These are phyloP conservation scores for Porcisia deanei DNA, from an alignment of 208 protist species.

Conservation along the genomic window DNA sequence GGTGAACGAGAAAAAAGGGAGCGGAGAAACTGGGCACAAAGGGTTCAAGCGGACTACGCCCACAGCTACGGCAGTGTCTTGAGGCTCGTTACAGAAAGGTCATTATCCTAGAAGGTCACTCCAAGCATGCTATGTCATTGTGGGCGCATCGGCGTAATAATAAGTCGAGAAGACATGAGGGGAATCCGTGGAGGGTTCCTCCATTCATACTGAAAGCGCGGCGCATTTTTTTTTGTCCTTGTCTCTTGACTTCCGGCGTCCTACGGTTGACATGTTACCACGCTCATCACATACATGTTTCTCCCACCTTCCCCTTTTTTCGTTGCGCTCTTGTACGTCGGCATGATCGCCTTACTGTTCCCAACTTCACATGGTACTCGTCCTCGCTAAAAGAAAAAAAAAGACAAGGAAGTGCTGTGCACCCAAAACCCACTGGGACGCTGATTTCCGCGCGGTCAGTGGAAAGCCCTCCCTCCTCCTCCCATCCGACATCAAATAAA, in stretches of 20 bases:
- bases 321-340: neutral
- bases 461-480: neutral
- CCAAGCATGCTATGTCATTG: neutral
- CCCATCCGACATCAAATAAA: neutral
- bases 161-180: neutral
- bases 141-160: no score
- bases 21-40: neutral
- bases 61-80: neutral
- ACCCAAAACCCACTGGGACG: neutral
- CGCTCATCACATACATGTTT: neutral
- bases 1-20: neutral
- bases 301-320: neutral
- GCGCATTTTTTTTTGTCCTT: neutral
- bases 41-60: neutral
- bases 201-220: no score
- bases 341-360: neutral
- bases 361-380: neutral
- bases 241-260: neutral
- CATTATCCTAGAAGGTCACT: neutral
- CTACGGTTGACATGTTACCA: neutral
- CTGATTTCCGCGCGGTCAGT: neutral
- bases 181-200: neutral
- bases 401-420: neutral
- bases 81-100: neutral
- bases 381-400: neutral